Conservation (phyloP, 495 filamentous ascomycete species). For the Penicillium steckii region DNA sequence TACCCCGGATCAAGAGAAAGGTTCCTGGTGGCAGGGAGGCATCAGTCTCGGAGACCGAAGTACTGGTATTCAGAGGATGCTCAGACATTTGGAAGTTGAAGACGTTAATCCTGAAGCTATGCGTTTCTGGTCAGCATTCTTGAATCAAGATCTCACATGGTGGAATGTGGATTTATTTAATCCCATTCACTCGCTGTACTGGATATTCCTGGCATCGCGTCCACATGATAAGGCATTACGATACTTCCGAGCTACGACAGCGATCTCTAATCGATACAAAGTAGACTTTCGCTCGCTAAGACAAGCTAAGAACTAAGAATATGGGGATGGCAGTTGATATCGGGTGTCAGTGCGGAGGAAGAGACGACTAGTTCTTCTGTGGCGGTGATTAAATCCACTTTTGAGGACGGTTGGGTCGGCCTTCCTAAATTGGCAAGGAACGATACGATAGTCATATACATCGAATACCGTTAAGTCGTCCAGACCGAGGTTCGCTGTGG, state of each 20-base stretch:
- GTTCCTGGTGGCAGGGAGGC: slow-evolving; percentile 27
- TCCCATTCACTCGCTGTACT: background rate
- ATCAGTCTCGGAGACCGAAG: slow-evolving; percentile 1
- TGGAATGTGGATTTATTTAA: slow-evolving; percentile 7
- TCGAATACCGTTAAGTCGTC: no score
- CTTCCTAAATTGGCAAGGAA: slow-evolving; percentile 9
- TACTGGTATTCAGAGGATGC: no score
- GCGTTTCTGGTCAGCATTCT: no score
- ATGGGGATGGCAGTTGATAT: background rate
- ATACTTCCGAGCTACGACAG: slow-evolving; percentile 3
- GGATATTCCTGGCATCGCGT: background rate
- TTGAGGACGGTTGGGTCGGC: slow-evolving; percentile 6
- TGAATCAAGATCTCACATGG: background rate
- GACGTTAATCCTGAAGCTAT: no score
- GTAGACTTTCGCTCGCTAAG: no score
- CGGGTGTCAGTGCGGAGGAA: slow-evolving; percentile 3
- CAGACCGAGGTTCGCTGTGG: no score
- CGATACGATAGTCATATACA: background rate
- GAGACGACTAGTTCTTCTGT: background rate
- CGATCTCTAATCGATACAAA: no score
- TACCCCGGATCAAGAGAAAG: slow-evolving; percentile 33
- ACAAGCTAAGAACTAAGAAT: slow-evolving; percentile 1
- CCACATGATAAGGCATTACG: slow-evolving; percentile 8
- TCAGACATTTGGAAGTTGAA: no score
- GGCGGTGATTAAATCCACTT: background rate